These are phyloP conservation scores for Trypanosoma melophagium DNA, from an alignment of 208 protist genomes.

Conservation along the genomic window DNA sequence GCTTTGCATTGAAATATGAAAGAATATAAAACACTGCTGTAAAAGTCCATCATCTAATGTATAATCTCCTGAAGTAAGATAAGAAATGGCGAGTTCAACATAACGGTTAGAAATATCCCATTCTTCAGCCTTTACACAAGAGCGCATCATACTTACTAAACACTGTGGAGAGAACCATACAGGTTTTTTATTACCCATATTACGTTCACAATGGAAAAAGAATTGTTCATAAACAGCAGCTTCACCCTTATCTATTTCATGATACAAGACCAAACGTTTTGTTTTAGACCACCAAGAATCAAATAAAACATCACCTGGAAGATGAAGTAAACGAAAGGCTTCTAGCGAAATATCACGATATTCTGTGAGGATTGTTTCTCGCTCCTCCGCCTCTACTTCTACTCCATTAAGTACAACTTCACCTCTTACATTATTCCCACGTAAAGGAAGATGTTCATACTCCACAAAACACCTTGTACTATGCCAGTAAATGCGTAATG, in stretches of 20 bases:
- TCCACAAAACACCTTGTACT: constrained; percentile 27
- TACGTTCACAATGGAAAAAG: constrained; percentile 23
- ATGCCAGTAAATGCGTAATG: constrained; percentile 34
- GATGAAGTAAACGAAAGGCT: constrained; percentile 23
- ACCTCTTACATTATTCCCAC: not conserved
- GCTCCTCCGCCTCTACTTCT: not conserved
- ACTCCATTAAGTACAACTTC: not conserved
- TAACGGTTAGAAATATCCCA: constrained; percentile 36
- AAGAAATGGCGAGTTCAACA: constrained; percentile 6
- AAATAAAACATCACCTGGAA: constrained; percentile 23
- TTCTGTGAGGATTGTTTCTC: not conserved
- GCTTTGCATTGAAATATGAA: constrained; percentile 28
- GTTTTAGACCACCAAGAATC: constrained; percentile 29
- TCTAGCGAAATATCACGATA: constrained; percentile 23
- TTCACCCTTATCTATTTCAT: constrained; percentile 23
- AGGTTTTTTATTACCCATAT: constrained; percentile 14
- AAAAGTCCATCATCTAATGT: constrained; percentile 32
- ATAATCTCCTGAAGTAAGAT: constrained; percentile 14
- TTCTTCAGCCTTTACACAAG: constrained; percentile 22
- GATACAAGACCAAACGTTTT: constrained; percentile 31
- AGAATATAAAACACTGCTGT: constrained; percentile 24
- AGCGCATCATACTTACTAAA: constrained; percentile 31
- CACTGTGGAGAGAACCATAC: constrained; percentile 27
- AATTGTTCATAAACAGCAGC: constrained; percentile 29
- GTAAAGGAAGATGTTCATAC: not conserved